Percentiles rank a stretch among this genome's conserved stretches.
phyloP scores from a whole-genome alignment of 441 rosid species.

The Metrosideros polymorpha region DNA sequence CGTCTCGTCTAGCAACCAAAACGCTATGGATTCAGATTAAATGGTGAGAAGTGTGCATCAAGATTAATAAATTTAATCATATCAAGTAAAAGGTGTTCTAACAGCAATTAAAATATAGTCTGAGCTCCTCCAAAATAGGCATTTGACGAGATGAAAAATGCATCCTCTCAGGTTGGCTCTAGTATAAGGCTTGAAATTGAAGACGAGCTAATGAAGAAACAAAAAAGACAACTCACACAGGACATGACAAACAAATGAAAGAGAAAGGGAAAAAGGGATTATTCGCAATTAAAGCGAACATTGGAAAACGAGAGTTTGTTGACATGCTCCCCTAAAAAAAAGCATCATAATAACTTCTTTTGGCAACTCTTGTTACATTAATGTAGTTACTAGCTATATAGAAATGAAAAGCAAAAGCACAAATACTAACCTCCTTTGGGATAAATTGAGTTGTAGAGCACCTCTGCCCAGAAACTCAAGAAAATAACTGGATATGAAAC shows the following conservation, averaged over 20 bases:
- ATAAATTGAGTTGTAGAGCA: conserved; percentile 84
- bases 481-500: conserved; percentile 47
- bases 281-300: background rate
- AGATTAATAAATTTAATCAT: background rate
- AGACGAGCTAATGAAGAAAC: background rate
- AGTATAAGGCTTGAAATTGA: background rate
- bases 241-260: background rate
- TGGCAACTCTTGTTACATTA: background rate
- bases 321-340: background rate
- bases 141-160: background rate
- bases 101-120: background rate
- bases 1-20: background rate
- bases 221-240: background rate
- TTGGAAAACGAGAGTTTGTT: background rate
- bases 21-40: background rate
- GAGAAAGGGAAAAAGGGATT: background rate
- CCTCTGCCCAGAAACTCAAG: conserved; percentile 97
- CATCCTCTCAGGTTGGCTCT: background rate
- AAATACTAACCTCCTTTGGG: conserved; percentile 65
- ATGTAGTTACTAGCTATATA: background rate
- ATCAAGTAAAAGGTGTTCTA: background rate
- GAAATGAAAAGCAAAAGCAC: background rate
- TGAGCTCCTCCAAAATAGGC: background rate
- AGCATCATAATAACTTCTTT: background rate
- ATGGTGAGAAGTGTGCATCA: background rate